Evolutionary conservation across 139 green algal species (phyloP).

Genomic region (Tetradesmus lagerheimii): DNA sequence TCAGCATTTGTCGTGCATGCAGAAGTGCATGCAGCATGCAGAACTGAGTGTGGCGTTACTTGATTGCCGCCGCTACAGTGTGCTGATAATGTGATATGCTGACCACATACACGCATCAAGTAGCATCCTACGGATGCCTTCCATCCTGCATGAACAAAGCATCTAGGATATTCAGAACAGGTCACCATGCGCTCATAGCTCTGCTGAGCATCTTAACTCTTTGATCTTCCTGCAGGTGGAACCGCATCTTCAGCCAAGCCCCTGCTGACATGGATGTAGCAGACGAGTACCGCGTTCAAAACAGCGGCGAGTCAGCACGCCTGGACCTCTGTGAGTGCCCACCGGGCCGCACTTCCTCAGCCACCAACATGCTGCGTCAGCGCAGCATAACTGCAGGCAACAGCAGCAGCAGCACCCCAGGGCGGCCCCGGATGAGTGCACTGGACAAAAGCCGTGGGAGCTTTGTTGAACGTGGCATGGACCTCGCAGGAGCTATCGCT

Average conservation of each 20-base stretch:
- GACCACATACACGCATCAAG: no score
- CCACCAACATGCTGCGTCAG: not conserved
- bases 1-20: no score
- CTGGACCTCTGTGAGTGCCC: not conserved
- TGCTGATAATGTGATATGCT: no score
- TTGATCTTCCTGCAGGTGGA: slow-evolving; percentile 20
- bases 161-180: no score
- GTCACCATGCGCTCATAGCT: no score
- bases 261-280: not conserved
- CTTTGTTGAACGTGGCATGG: not conserved
- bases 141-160: not conserved
- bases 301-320: not conserved
- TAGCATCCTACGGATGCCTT: not conserved
- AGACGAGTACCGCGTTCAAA: not conserved
- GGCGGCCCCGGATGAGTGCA: no score
- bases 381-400: not conserved
- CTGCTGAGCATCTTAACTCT: not conserved
- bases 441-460: not conserved
- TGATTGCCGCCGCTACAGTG: no score
- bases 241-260: slow-evolving; percentile 37
- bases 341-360: no score
- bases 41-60: no score
- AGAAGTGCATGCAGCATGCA: no score
- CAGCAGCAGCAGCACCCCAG: not conserved
- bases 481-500: not conserved